Conservation (phyloP, 345 rosid species). For the Stellera chamaejasme region DNA sequence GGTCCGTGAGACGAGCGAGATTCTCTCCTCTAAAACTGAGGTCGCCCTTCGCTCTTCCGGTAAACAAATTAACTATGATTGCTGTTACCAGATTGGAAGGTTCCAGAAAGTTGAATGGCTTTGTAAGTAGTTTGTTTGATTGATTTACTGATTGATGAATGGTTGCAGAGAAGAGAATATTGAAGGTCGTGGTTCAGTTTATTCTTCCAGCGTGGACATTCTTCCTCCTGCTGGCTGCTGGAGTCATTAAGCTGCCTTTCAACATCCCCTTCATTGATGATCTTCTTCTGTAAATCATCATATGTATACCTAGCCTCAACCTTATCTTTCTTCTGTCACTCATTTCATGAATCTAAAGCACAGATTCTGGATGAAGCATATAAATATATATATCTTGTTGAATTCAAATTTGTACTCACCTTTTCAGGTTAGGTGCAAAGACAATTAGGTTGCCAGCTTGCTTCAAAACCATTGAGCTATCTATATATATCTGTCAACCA, state of each 20-base stretch:
- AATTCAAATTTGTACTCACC: too few relatives aligned
- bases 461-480: too few relatives aligned
- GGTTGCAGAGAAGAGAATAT: constrained; percentile 45
- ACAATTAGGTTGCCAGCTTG: too few relatives aligned
- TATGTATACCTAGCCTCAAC: too few relatives aligned
- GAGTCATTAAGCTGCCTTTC: constrained; percentile 56
- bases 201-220: constrained; percentile 57
- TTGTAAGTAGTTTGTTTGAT: neutral
- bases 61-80: too few relatives aligned
- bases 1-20: constrained; percentile 68
- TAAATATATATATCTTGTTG: too few relatives aligned
- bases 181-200: constrained; percentile 41
- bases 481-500: too few relatives aligned
- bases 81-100: neutral
- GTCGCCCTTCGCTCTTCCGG: constrained; percentile 46
- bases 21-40: constrained; percentile 39
- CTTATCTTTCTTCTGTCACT: too few relatives aligned
- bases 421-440: too few relatives aligned
- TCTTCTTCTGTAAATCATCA: constrained; percentile 36
- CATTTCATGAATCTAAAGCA: too few relatives aligned
- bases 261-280: constrained; percentile 51
- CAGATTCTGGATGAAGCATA: too few relatives aligned
- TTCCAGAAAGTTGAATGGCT: too few relatives aligned
- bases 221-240: constrained; percentile 49
- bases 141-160: neutral